Evolutionary conservation across 441 rosid genomes (phyloP), one percentile per base, ranked within the genome.

Genomic region (Adansonia madagascariensis): DNA sequence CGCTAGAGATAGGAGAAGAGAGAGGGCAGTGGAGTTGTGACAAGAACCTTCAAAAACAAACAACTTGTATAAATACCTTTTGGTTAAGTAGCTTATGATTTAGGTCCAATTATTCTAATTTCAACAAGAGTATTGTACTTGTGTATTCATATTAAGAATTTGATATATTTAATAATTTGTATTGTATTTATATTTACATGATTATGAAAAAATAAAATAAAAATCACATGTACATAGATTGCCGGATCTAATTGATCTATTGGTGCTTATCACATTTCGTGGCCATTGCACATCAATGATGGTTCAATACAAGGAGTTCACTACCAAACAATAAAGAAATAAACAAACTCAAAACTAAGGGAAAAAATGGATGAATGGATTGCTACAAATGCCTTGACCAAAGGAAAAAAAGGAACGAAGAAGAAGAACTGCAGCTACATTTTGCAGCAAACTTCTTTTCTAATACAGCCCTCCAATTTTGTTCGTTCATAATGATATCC

Each of bases 1-100:
- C 31, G 90, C 97, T 10, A 75, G 97, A 67, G 95, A 92, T 56
- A 82, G 97, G 83, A 89, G 98, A 82, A 90, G 91, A 84, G 80
- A 85, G 15, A 83, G 57, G 83, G 80, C 68, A 65, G 2, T 64
- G 31, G 82, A 74, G 66, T 15, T 77, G 70, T 78, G 22, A 77
- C 43, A 73, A 47, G 41, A 53, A 50, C 2, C 31, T 55, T 72
- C 31, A 71, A 17, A 35, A 52, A 18, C 61, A 7, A 15, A 18
- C 11, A 41, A 74, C 1, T 20, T 10, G 63, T 22, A 22, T 22
- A 20, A 12, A 59, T 9, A 5, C 8, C 18, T 15, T 52, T 52
- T 52, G 56, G 56, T 52, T 15, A 52, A 52, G 17, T 52, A 14
- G 17, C 18, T 5, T 4, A 52, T 15, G 39, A 35, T 35, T 35